Base-by-base conservation (phyloP, 306 rosid species). In the Quercus berberidifolia region DNA sequence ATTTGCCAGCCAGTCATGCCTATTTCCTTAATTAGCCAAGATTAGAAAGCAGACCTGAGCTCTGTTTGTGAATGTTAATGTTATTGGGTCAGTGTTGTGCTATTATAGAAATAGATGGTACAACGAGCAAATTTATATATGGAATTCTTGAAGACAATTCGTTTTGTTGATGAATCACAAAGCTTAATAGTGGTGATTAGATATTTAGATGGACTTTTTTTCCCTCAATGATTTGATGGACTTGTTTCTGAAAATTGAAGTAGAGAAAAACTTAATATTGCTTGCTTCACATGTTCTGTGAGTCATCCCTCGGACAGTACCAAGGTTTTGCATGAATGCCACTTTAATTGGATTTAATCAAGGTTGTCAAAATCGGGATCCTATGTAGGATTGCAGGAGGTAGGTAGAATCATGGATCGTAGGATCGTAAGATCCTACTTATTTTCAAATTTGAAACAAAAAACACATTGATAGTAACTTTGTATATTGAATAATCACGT, bases 391-490 rank as follows among this genome's bases (percentile, higher is more conserved):
- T 38, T 0, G 3, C 0, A 7, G 10, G 2, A 6, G 2, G 2
- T 7, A 0, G 2, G 11, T 7, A 38, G 0, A 0, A 38, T 38
- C 1, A 0, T 38, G 2, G 3, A 38, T 33, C 0, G 10, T 7
- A 38, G 2, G 10, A 38, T 33, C 0, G 10, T 38, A 38, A 7
- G 10, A 7, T 38, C 2, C 0, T 6, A 38, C 10, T 0, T 38
- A 38, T 38, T 38, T 38, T 38, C 0, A 38, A 2, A 38, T 38
- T 38, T 38, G 10, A 38, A 7, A 3, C 10, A 1, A 38, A 38
- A 38, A 38, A 2, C 43, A 38, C 1, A 7, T 38, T 38, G 10
- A 7, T 38, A 38, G 2, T 6, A 3, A 38, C 10, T 38, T 6
- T 38, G 9, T 38, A 6, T 38, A 7, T 38, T 38, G 11, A 38